Percentiles rank a stretch among this genome's conserved stretches.
These are phyloP conservation scores for Schwanniomyces pseudopolymorphus DNA, from an alignment of 805 yeast species.

Conservation along the genomic window DNA sequence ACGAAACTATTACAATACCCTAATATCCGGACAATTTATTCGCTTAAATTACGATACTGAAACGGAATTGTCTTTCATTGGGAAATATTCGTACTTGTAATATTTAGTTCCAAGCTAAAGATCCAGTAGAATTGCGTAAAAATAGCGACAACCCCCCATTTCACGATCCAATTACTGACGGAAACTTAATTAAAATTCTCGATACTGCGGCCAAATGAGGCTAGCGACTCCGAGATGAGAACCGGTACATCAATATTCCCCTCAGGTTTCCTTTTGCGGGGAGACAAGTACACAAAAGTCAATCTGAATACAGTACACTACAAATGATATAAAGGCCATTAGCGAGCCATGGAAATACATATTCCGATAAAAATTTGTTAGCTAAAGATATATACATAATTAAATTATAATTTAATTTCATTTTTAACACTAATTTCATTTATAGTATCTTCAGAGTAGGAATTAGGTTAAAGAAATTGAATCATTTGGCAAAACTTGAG, in stretches of 20 bases:
- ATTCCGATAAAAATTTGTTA: neutral
- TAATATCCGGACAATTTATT: no score
- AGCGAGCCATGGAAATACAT: neutral
- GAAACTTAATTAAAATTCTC: neutral
- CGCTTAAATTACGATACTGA: no score
- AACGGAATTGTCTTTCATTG: no score
- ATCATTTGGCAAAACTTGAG: neutral
- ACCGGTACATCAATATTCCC: neutral
- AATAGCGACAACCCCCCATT: no score
- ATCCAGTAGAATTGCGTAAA: no score
- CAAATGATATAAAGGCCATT: neutral
- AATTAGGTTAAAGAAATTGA: neutral
- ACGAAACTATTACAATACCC: no score
- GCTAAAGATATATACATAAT: neutral
- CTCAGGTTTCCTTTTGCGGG: slow-evolving; percentile 1
- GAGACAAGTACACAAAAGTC: neutral
- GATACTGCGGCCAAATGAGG: neutral
- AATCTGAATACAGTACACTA: neutral
- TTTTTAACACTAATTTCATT: neutral
- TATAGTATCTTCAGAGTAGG: neutral
- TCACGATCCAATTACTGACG: neutral
- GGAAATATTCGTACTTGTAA: no score
- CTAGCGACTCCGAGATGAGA: neutral
- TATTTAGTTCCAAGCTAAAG: no score
- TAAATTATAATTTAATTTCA: neutral